These are phyloP conservation scores for Rhazya stricta DNA, from an alignment of 257 asterid species.

Conservation along the genomic window DNA sequence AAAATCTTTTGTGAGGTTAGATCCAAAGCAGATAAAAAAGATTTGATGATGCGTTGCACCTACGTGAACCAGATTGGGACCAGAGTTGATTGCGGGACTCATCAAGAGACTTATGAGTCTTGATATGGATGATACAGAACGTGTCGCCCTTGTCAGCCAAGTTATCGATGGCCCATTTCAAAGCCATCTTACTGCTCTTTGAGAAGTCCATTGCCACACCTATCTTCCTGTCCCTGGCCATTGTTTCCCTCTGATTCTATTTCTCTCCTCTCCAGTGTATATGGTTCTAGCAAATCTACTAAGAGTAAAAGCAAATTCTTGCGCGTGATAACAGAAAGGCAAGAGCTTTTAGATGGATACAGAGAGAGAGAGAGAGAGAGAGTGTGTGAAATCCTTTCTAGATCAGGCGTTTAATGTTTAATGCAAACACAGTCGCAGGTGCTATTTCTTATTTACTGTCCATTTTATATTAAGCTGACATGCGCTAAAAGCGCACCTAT, in stretches of 20 bases:
- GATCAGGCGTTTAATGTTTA: too few relatives aligned
- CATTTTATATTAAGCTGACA: too few relatives aligned
- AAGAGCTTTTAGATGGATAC: not conserved
- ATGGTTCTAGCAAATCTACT: not conserved
- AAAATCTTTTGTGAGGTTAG: not conserved
- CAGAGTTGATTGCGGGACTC: conserved; percentile 49
- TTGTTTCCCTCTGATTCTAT: conserved; percentile 9
- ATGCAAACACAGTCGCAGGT: too few relatives aligned
- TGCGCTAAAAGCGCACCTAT: too few relatives aligned
- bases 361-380: too few relatives aligned
- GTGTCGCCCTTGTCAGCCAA: conserved; percentile 74
- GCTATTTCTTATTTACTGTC: too few relatives aligned
- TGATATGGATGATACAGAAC: conserved; percentile 54
- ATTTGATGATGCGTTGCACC: not conserved
- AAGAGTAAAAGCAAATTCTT: conserved; percentile 13
- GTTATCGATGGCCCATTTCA: conserved; percentile 78
- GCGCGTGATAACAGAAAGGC: conserved; percentile 19
- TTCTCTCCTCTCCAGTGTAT: not conserved
- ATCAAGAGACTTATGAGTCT: conserved; percentile 24
- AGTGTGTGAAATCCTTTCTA: too few relatives aligned
- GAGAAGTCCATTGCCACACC: conserved; percentile 94
- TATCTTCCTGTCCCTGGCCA: conserved; percentile 70
- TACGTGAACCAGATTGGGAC: conserved; percentile 71
- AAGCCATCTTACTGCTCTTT: conserved; percentile 72
- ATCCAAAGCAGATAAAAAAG: not conserved